Percentiles rank a stretch among this genome's conserved stretches.
Conservation (phyloP, 2,329 filamentous ascomycete genomes). For the Venturia pyrina region DNA sequence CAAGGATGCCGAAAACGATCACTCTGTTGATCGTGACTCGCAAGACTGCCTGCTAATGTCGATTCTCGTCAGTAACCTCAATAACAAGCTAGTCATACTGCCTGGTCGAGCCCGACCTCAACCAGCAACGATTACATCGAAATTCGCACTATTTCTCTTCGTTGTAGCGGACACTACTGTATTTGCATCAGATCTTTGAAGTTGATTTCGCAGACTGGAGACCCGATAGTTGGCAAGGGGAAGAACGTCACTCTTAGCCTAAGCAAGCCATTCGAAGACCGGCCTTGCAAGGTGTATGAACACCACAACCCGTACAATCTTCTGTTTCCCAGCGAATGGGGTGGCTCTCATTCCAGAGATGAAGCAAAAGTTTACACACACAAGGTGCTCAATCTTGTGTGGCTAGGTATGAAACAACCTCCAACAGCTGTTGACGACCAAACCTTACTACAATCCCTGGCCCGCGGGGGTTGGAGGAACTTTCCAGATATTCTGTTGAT, state of each 20-base stretch:
- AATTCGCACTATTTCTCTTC: too few species aligned
- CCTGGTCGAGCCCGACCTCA: too few species aligned
- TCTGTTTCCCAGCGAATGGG: background rate
- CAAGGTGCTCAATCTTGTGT: background rate
- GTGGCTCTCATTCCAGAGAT: background rate
- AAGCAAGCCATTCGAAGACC: background rate
- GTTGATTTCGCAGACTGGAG: background rate
- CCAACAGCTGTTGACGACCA: background rate
- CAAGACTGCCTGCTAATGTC: too few species aligned
- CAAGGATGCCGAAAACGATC: too few species aligned
- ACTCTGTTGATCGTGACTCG: too few species aligned
- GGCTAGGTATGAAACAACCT: background rate
- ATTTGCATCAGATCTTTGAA: background rate
- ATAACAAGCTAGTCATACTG: too few species aligned
- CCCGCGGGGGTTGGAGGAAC: background rate
- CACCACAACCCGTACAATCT: background rate
- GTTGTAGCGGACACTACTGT: background rate
- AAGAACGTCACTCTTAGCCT: background rate
- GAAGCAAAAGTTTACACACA: background rate
- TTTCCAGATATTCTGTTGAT: background rate
- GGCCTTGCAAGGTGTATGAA: background rate
- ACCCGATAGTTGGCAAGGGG: background rate
- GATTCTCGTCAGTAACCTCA: too few species aligned
- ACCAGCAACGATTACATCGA: too few species aligned
- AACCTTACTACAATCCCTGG: background rate